Base-by-base conservation (phyloP, 2,329 filamentous ascomycete genomes). In the Cladophialophora carrionii region DNA sequence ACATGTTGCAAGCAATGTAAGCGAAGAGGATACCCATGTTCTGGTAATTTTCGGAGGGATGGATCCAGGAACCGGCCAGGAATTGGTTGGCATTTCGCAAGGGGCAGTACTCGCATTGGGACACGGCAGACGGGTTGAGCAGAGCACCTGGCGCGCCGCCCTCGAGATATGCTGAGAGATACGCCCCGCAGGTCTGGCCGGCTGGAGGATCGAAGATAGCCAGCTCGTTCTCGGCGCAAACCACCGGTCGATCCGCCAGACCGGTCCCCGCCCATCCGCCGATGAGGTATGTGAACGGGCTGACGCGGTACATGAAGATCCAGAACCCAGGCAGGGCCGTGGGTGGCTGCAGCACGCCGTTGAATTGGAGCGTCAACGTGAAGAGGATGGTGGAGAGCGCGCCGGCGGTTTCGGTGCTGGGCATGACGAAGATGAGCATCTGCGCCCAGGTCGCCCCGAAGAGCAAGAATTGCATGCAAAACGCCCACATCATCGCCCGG, bases 281-380 rank as follows among this genome's bases (percentile, higher is more conserved):
- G 29, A 94, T 85, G 14, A 95, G 80, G 75, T 96, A 96, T 0
- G 90, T 92, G 71, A 96, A 90, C 0, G 92, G 92, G 0, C 88
- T 91, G 57, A 92, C 79, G 55, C 89, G 86, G 77, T 94, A 94
- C 88, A 93, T 90, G 81, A 92, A 92, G 71, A 89, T 78, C 87
- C 88, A 93, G 78, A 91, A 90, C 7, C 83, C 83, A 1, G 84
- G 84, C 5, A 92, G 78, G 69, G 78, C 76, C 2, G 78, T 76
- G 0, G 89, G 88, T 5, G 80, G 79, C 31, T 87, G 87, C 67
- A 96, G 84, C 57, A 95, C 88, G 82, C 78, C 77, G 73, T 88
- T 90, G 83, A 93, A 94, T 72, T 91, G 85, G 60, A 93, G 81
- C 66, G 84, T 87, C 61, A 94, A 81, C 41, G 84, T 87, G 79